phyloP scores from a whole-genome alignment of 2,329 filamentous ascomycete species.

The Acrocalymma vagum region DNA sequence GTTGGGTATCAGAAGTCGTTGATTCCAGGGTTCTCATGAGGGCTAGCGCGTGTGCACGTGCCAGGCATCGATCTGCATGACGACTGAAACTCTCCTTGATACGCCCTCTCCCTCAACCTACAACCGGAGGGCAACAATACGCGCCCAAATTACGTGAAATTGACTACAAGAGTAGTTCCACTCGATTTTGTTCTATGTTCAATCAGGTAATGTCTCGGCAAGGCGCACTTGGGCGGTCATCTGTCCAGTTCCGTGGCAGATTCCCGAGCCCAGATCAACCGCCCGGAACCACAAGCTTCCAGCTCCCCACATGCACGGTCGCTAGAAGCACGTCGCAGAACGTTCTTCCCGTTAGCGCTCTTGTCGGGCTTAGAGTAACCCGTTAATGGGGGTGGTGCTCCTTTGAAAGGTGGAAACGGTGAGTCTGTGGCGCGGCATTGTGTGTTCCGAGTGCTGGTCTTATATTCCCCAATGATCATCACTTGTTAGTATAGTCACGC shows the following conservation, averaged over 20 bases:
- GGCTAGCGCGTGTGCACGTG: constrained; percentile 13
- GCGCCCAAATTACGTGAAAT: constrained; percentile 18
- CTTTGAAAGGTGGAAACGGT: constrained; percentile 18
- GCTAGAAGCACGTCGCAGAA: too few species aligned
- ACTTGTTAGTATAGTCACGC: too few species aligned
- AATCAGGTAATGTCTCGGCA: constrained; percentile 13
- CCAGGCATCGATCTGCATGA: constrained; percentile 17
- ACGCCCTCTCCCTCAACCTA: constrained; percentile 31
- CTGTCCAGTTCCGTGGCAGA: constrained; percentile 7
- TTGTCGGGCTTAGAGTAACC: too few species aligned
- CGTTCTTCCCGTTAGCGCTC: too few species aligned
- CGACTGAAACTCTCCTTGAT: constrained; percentile 35
- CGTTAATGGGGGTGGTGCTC: too few species aligned
- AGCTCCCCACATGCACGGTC: too few species aligned
- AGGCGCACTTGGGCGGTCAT: constrained; percentile 15
- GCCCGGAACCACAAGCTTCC: too few species aligned
- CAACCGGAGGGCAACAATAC: constrained; percentile 34
- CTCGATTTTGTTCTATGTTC: constrained; percentile 16
- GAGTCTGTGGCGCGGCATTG: constrained; percentile 32
- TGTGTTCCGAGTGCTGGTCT: constrained; percentile 23
- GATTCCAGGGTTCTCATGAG: background rate
- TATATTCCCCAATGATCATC: constrained; percentile 8
- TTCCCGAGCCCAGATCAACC: too few species aligned
- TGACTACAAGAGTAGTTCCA: constrained; percentile 20
- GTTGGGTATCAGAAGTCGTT: too few species aligned